Base-by-base conservation (phyloP, 768 basidiomycete species). In the Pleurotus tuber-regium region DNA sequence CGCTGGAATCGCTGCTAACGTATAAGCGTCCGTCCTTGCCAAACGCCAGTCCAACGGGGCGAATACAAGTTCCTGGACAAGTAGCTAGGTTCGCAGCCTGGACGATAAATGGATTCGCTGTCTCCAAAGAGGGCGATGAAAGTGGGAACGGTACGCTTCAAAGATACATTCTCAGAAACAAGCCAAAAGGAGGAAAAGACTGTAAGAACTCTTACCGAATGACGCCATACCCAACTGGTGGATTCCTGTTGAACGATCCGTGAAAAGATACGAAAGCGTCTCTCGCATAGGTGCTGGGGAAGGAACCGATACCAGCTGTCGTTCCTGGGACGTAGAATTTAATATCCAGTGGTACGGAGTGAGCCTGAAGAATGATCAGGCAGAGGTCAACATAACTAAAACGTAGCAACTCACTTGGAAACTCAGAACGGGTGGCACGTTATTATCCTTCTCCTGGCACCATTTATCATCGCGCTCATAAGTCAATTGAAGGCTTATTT, bases 341-440 rank as follows among this genome's bases (percentile, higher is more conserved):
- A 60, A 76, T 69, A 55, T 76, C 76, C 9, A 76, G 64, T 1
- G 76, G 76, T 2, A 73, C 75, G 9, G 73, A 75, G 56, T 77
- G 76, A 1, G 75, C 72, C 74, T 77, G 38, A 43, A 43, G 31
- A n/a, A n/a, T n/a, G n/a, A n/a, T n/a, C n/a, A n/a, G n/a, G n/a
- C n/a, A n/a, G n/a, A n/a, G n/a, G n/a, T n/a, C n/a, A n/a, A n/a
- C n/a, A n/a, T n/a, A n/a, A n/a, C n/a, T n/a, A n/a, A n/a, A n/a
- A n/a, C n/a, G 29, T 10, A 11, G 23, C 8, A 16, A 30, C 58
- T 21, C 28, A 71, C 74, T 61, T 75, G 73, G 61, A 77, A 74
- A 48, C 62, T 67, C 33, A 74, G 49, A 1, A 57, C 54, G 5
- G 75, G 74, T 4, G 73, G 71, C 2, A 58, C 51, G 51, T 77